Conservation (phyloP, 2,329 filamentous ascomycete genomes). For the Pezicula carpinea region DNA sequence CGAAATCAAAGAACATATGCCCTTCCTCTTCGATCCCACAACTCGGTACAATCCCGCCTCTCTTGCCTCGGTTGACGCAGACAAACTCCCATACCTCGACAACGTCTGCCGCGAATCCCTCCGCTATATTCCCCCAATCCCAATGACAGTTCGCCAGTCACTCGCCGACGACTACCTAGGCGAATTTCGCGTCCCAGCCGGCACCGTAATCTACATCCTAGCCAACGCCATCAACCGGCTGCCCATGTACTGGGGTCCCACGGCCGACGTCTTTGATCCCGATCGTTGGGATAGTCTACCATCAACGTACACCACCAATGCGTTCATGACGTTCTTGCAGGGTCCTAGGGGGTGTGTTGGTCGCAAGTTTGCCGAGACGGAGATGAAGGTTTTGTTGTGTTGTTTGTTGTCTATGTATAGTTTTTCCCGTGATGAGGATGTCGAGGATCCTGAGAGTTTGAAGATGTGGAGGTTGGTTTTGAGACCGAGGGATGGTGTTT, state of each 20-base stretch:
- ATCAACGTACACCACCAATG: conserved; percentile 31
- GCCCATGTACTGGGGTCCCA: conserved; percentile 35
- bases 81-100: conserved; percentile 39
- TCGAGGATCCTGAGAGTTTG: conserved; percentile 37
- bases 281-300: conserved; percentile 38
- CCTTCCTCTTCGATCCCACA: conserved; percentile 34
- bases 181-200: conserved; percentile 35
- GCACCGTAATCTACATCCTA: conserved; percentile 38
- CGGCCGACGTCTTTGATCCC: conserved; percentile 36
- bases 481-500: conserved; percentile 38
- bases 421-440: conserved; percentile 31
- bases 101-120: conserved; percentile 43
- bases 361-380: conserved; percentile 31
- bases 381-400: conserved; percentile 32
- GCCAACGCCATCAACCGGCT: conserved; percentile 37
- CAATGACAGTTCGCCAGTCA: conserved; percentile 40
- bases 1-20: conserved; percentile 42
- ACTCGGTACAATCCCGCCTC: conserved; percentile 26
- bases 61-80: conserved; percentile 31
- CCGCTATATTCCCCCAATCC: conserved; percentile 40
- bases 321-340: conserved; percentile 30
- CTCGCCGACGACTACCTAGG: conserved; percentile 34
- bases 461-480: conserved; percentile 45
- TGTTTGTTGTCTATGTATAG: conserved; percentile 30
- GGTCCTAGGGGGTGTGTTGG: conserved; percentile 30